These are phyloP conservation scores for Sphaerulina musiva DNA, from an alignment of 2,329 filamentous ascomycete species.

Conservation along the genomic window DNA sequence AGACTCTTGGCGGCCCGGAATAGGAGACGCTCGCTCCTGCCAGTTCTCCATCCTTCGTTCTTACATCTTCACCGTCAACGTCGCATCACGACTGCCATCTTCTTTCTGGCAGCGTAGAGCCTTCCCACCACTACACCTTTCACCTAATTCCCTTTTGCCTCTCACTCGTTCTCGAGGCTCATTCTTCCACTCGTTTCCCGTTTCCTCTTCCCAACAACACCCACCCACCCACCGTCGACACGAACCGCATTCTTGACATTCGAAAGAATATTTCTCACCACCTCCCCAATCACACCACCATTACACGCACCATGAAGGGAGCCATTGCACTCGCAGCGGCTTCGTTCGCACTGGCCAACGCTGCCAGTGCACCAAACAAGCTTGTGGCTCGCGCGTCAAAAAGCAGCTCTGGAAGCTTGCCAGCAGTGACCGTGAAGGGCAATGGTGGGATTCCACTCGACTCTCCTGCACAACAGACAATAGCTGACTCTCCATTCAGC, in stretches of 20 bases:
- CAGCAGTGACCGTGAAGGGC: constrained; percentile 56
- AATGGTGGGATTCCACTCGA: constrained; percentile 44
- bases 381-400: constrained; percentile 32
- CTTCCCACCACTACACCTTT: not conserved
- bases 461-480: not conserved
- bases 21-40: constrained; percentile 6
- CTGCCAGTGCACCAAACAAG: constrained; percentile 39
- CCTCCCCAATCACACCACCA: not conserved
- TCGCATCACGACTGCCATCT: constrained; percentile 5
- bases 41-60: constrained; percentile 2
- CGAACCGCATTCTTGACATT: not conserved
- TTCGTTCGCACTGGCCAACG: constrained; percentile 41
- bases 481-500: constrained; percentile 37
- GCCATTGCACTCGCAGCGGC: constrained; percentile 42
- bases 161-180: constrained; percentile 20
- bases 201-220: not conserved
- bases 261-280: not conserved
- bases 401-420: constrained; percentile 42
- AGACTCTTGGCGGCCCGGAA: not conserved
- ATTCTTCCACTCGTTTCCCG: constrained; percentile 5
- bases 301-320: constrained; percentile 47
- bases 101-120: constrained; percentile 7
- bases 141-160: constrained; percentile 10
- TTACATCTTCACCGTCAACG: not conserved
- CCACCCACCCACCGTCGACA: not conserved